Conservation (phyloP, 148 eudicot species). For the Spergularia marina region DNA sequence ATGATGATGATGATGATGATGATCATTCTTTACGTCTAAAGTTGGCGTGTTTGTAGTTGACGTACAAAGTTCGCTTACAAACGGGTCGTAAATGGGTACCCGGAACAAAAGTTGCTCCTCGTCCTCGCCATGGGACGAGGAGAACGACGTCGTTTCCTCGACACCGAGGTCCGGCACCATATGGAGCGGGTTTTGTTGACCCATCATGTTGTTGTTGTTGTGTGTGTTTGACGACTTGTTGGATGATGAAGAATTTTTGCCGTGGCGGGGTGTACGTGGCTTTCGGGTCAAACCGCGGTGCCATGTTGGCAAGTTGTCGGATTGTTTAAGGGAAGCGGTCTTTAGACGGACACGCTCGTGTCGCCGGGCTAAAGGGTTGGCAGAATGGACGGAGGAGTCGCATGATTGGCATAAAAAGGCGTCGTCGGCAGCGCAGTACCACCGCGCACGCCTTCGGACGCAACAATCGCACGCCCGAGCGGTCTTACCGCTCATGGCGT, state of each 20-base stretch:
- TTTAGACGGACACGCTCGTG: slow-evolving; percentile 81
- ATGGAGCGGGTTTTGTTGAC: slow-evolving; percentile 23
- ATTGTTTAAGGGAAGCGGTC: slow-evolving; percentile 41
- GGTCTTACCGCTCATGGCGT: slow-evolving; percentile 66
- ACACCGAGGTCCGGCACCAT: slow-evolving; percentile 60
- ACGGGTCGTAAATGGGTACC: slow-evolving; percentile 70
- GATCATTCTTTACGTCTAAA: slow-evolving; percentile 12
- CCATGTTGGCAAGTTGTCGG: slow-evolving; percentile 51
- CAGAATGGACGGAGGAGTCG: slow-evolving; percentile 69
- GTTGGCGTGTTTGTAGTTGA: slow-evolving; percentile 20
- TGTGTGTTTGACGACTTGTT: slow-evolving; percentile 9
- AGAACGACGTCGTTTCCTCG: slow-evolving; percentile 42
- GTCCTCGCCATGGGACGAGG: slow-evolving; percentile 40
- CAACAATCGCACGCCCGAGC: slow-evolving; percentile 80
- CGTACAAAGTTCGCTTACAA: slow-evolving; percentile 37
- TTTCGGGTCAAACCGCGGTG: slow-evolving; percentile 56
- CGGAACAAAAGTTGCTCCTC: slow-evolving; percentile 75
- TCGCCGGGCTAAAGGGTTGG: slow-evolving; percentile 65
- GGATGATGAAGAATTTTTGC: slow-evolving; percentile 28
- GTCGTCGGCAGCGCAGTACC: slow-evolving; percentile 81
- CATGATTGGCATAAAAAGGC: slow-evolving; percentile 85
- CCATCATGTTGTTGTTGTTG: background rate
- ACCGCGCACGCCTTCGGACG: slow-evolving; percentile 57
- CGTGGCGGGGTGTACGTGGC: slow-evolving; percentile 65
- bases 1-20: slow-evolving; percentile 5